Base-by-base conservation (phyloP, 352 stramenopile genomes). In the Phytophthora hybrid region DNA sequence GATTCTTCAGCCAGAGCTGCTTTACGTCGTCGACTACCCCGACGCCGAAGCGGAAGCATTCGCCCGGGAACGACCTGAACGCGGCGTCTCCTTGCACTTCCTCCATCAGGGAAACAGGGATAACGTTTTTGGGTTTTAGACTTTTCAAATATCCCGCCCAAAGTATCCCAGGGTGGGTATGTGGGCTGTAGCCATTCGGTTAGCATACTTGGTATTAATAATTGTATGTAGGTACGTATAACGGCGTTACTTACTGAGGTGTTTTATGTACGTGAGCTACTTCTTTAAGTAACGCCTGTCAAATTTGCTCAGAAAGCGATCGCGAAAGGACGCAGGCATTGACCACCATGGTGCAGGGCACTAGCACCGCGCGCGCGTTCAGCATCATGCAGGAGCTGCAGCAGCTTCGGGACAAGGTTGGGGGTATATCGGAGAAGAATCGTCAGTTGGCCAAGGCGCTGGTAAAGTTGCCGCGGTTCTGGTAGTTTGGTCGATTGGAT, bases 351-450 rank as follows among this genome's bases (percentile, higher is more conserved):
- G 63, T 58, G 23, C 71, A 77, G 41, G 46, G 61, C 32, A 81
- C 70, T 53, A 87, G 80, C 71, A 71, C 78, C 39, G 76, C 79
- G 26, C 87, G 83, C 52, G 74, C 88, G 47, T 87, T 91, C 57
- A 71, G 83, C 65, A 73, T 91, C 59, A 85, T 92, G 69, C 79
- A 91, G 54, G 87, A 94, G 70, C 61, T 91, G 56, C 76, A 89
- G 53, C 76, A 80, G 59, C 62, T 94, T 26, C 82, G 85, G 32
- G 75, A 79, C 16, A 78, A 90, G 49, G 76, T 80, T 4, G 61
- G 44, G 14, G 73, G 63, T 52, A 74, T 91, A 8, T 78, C 81
- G 7, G 75, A 87, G 46, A 92, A 83, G 58, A 94, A 94, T 71
- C 71, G 73, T 34, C 74, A 90, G 10, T 67, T 94, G 29, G 87